Percentiles rank a stretch among this genome's conserved stretches.
Conservation (phyloP, 192 early-diverging fungal species). For the Obelidium mucronatum region DNA sequence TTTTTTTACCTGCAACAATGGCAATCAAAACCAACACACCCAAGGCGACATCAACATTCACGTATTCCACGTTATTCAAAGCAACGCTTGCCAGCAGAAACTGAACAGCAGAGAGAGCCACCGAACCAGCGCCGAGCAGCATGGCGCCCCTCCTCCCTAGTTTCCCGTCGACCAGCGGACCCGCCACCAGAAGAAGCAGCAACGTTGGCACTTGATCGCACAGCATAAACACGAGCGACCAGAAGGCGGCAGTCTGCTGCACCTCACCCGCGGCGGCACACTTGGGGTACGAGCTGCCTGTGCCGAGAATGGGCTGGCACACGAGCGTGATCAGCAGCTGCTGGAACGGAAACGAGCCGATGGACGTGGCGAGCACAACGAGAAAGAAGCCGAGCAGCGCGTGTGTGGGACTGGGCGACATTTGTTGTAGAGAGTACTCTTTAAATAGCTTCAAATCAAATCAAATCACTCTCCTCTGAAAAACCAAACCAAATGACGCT, state of each 20-base stretch:
- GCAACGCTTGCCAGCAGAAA: background rate
- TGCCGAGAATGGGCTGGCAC: background rate
- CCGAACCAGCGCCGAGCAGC: background rate
- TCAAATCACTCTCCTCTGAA: no score
- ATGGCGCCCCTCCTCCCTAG: background rate
- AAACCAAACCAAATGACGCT: no score
- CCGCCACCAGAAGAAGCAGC: constrained; percentile 15
- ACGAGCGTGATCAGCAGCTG: constrained; percentile 9
- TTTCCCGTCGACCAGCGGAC: background rate
- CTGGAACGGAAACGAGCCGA: constrained; percentile 11
- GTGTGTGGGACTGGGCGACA: background rate
- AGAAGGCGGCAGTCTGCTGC: background rate
- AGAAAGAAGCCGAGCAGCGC: constrained; percentile 22
- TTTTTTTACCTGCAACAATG: background rate
- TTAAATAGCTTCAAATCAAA: no score
- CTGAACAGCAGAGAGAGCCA: background rate
- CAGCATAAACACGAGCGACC: background rate
- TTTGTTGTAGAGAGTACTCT: no score
- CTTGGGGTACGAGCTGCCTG: background rate
- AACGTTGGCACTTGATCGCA: constrained; percentile 19
- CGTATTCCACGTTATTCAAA: background rate
- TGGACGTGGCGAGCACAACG: background rate
- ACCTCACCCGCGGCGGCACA: constrained; percentile 2
- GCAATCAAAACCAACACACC: background rate
- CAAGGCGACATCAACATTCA: background rate